Evolutionary conservation across 2,329 filamentous ascomycete genomes (phyloP).

Genomic region (Diaporthe eres): DNA sequence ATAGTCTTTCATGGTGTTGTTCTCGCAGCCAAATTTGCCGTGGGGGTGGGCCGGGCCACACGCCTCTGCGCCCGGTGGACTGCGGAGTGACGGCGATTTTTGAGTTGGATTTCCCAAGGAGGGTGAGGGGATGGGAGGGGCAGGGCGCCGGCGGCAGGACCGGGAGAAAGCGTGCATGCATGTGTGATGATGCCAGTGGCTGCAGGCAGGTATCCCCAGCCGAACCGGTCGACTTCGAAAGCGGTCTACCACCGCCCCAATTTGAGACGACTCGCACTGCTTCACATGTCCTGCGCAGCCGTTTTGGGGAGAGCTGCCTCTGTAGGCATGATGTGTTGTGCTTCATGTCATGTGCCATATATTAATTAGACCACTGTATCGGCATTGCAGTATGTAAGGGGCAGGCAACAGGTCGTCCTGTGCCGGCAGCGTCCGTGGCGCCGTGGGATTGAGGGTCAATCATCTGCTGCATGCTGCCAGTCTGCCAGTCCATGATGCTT

Average conservation of each 20-base stretch:
- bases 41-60: not conserved
- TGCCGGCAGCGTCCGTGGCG: not conserved
- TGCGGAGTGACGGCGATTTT: not conserved
- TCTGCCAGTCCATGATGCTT: not conserved
- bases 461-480: conserved; percentile 1
- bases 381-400: conserved; percentile 18
- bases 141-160: not conserved
- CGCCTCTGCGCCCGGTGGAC: not conserved
- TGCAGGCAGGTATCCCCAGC: conserved; percentile 8
- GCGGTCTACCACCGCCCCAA: conserved; percentile 16
- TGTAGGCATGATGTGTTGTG: not conserved
- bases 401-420: conserved; percentile 1
- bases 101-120: not conserved
- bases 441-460: not conserved
- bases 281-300: conserved; percentile 1
- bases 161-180: not conserved
- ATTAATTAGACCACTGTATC: conserved; percentile 15
- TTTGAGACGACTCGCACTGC: conserved; percentile 1
- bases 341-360: conserved; percentile 21
- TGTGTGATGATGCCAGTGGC: conserved; percentile 15
- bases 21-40: not conserved
- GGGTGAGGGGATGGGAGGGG: not conserved
- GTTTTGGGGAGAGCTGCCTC: not conserved
- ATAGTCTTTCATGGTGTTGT: not conserved
- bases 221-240: conserved; percentile 4